Percentiles rank a stretch among this genome's conserved stretches.
Conservation (phyloP, 257 asterid genomes). For the Fraxinus pennsylvanica region DNA sequence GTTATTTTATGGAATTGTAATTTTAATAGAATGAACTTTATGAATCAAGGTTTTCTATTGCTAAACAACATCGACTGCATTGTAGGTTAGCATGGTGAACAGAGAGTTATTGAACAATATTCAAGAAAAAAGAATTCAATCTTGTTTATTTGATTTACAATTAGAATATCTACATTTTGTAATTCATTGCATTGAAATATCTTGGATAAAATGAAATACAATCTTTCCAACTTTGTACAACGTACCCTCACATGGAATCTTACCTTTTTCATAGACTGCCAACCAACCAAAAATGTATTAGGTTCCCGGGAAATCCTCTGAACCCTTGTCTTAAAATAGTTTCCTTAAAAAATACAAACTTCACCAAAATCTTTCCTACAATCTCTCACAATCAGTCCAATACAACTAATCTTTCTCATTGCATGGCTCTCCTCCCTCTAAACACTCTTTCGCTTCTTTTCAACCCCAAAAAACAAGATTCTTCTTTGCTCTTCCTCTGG, state of each 20-base stretch:
- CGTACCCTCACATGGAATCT: not conserved
- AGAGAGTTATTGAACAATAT: too few relatives aligned
- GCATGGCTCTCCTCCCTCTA: constrained; percentile 34
- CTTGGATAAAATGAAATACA: too few relatives aligned
- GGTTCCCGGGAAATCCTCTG: constrained; percentile 35
- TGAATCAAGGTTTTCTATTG: not conserved
- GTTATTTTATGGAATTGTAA: constrained; percentile 8
- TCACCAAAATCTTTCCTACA: constrained; percentile 38
- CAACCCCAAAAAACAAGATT: constrained; percentile 11
- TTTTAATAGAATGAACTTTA: not conserved
- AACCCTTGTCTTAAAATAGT: too few relatives aligned
- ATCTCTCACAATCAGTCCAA: constrained; percentile 44
- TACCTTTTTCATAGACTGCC: not conserved
- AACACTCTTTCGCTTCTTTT: constrained; percentile 27
- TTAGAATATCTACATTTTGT: too few relatives aligned
- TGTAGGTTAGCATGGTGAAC: too few relatives aligned
- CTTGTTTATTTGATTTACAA: too few relatives aligned
- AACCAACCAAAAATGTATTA: not conserved
- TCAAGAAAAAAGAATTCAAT: too few relatives aligned
- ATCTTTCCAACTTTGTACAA: too few relatives aligned
- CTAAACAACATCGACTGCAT: too few relatives aligned
- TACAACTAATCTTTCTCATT: constrained; percentile 30
- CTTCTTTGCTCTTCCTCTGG: constrained; percentile 27
- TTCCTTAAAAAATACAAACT: not conserved
- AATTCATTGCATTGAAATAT: too few relatives aligned